Evolutionary conservation across 192 early-diverging fungal species (phyloP), one percentile per base, ranked within the genome.

Genomic region (Rhizophlyctis rosea): DNA sequence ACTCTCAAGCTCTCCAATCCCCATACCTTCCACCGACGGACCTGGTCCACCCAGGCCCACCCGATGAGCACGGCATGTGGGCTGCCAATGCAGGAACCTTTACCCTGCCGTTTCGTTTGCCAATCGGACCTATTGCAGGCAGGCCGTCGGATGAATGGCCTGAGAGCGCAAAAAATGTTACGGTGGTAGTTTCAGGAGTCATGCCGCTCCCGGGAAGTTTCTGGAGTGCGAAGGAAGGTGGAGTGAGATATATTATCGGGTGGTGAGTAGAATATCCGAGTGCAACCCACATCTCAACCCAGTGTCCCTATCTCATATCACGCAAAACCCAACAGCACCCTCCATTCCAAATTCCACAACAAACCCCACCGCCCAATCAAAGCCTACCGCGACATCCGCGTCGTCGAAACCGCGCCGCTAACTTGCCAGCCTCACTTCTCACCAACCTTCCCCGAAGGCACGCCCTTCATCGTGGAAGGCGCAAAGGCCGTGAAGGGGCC

Each of bases 11-110:
- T 32, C 21, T 82, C 25, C 76, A 82, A 58, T 49, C 57, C 9
- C n/a, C 49, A 4, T 25, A 52, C 47, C n/a, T 75, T 5, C 60
- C 70, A 2, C 76, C 80, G 9, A 68, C 64, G 4, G 73, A 75
- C 60, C 68, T 69, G 3, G 74, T 82, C 31, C 18, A 64, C 28
- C 60, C 80, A 1, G 75, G 80, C 7, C 56, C 64, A n/a, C 72
- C 75, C 24, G 80, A 82, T 53, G 75, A 78, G 57, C 72, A 82
- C 56, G 74, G 74, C 54, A 82, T 82, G 80, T 78, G 75, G 80
- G 25, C 34, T 21, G 80, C 80, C 2, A 44, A 63, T 31, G 64
- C 68, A 33, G 76, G 77, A 2, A 14, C 51, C 5, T 74, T 72
- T 7, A 36, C 50, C 7, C 55, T 79, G 54, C 25, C 58, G 7